Evolutionary conservation across 2,329 filamentous ascomycete species (phyloP), one percentile per base, ranked within the genome.

Genomic region (Colletotrichum theobromicola): DNA sequence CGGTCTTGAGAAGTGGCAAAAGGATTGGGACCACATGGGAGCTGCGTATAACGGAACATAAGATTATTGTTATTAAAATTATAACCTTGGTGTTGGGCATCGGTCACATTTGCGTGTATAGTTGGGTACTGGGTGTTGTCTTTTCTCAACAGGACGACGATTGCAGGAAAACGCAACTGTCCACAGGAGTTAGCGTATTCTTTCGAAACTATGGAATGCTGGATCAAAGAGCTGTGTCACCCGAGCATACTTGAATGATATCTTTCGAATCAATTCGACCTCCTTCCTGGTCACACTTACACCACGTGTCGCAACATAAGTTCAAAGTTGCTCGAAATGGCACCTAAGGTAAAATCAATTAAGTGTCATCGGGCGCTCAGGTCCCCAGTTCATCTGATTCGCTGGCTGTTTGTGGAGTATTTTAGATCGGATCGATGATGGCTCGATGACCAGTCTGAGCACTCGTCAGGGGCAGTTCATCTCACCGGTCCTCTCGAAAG

Each of bases 341-440:
- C 21, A 62, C 26, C 32, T 62, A 30, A 7, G 9, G 37, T n/a
- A 53, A 1, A 4, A 55, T 26, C 8, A 67, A 42, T 16, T 16
- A 58, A 35, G 63, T 16, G 26, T 58, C 5, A 6, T 5, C 16
- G 18, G 24, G 10, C 12, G 18, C 7, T 46, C 63, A 65, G 62
- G 26, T 67, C 46, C 46, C 26, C 4, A 18, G 64, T 53, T 57
- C 64, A 7, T 65, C 62, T 53, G 35, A 67, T 67, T 55, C 64
- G 64, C 16, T 21, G 42, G 21, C n/a, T 15, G 42, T 35, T 67
- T 60, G 18, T 67, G 65, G 50, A 1, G 53, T 42, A n/a, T n/a
- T n/a, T n/a, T n/a, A 67, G 53, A 58, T 58, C 34, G 65, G 65
- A 42, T 67, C 34, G 32, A 67, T 67, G 65, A 67, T 67, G 65